Evolutionary conservation across 805 yeast genomes (phyloP), one percentile per base, ranked within the genome.

Genomic region (Metschnikowia cubensis): DNA sequence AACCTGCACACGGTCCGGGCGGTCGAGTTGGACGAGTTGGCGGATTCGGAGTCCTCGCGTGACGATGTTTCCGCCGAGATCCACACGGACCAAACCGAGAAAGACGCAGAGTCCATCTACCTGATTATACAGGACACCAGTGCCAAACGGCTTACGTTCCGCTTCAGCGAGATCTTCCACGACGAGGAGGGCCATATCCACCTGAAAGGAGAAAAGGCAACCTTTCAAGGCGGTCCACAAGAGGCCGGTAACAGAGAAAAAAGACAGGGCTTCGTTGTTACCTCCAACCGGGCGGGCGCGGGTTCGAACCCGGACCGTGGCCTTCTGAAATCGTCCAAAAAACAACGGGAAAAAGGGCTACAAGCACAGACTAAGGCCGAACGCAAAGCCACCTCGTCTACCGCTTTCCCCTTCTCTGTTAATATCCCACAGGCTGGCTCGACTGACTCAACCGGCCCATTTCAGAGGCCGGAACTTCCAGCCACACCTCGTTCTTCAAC

Each of bases 1-100:
- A 17, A 38, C 6, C 22, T 47, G n/a, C 32, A 22, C 34, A 17
- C 43, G 5, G 31, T 25, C 7, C 47, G 41, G 32, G 45, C 48
- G 25, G 49, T 63, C 32, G 57, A 59, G 5, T 48, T 68, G 21
- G 67, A 63, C 10, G 76, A 71, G 40, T 70, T 73, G 55, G 76
- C 76, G 15, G 77, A 73, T 54, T 65, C 75, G 21, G 57, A 50
- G n/a, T 56, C 65, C 1, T 57, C 64, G 1, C 55, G 14, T 22
- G 52, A 43, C 53, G 34, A 22, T 35, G 18, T 17, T 25, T 32
- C 47, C 6, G 15, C 31, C 1, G 36, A 42, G 7, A 3, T 21
- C 4, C 17, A 14, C 2, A 21, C 31, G 2, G 45, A 33, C 4
- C 25, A 14, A 6, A n/a, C 20, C 6, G 45, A 33, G 10, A 18